Percentiles rank a stretch among this genome's conserved stretches.
phyloP scores from a whole-genome alignment of 129 eudicot genomes.

The Flaveria brownii region DNA sequence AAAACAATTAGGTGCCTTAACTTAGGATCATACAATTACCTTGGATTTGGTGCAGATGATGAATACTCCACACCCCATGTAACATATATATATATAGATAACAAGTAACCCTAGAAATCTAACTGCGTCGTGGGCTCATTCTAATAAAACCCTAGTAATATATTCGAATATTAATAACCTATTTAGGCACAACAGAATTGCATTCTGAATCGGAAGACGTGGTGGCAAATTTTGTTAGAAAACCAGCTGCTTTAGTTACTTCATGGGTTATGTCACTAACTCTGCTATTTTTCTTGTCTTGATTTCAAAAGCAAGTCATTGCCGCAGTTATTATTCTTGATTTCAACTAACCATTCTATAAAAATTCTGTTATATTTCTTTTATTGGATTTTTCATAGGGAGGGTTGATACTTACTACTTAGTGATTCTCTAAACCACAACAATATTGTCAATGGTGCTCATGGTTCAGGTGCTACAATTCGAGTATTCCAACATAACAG shows the following conservation, averaged over 20 bases:
- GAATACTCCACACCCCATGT: slow-evolving; percentile 92
- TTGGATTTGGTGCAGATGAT: slow-evolving; percentile 95
- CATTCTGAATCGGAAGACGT: slow-evolving; percentile 76
- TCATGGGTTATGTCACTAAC: slow-evolving; percentile 95
- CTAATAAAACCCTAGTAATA: too few relatives aligned
- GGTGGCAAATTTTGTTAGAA: slow-evolving; percentile 87
- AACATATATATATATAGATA: slow-evolving; percentile 1
- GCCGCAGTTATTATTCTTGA: not conserved
- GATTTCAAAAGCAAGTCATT: slow-evolving; percentile 47
- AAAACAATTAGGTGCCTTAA: slow-evolving; percentile 71
- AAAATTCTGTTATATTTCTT: not conserved
- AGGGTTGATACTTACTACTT: slow-evolving; percentile 75
- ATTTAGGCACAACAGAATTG: slow-evolving; percentile 77
- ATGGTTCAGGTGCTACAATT: slow-evolving; percentile 89
- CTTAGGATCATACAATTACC: slow-evolving; percentile 94
- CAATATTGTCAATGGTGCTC: slow-evolving; percentile 94
- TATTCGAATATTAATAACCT: not conserved
- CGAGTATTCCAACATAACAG: slow-evolving; percentile 91
- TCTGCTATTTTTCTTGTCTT: slow-evolving; percentile 88
- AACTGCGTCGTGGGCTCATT: too few relatives aligned
- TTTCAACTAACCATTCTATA: too few relatives aligned
- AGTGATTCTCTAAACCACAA: slow-evolving; percentile 94
- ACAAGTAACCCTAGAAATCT: too few relatives aligned
- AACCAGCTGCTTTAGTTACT: slow-evolving; percentile 79
- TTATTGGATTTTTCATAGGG: slow-evolving; percentile 50